phyloP scores from a whole-genome alignment of 169 alveolate genomes.

The Theileria annulata region DNA sequence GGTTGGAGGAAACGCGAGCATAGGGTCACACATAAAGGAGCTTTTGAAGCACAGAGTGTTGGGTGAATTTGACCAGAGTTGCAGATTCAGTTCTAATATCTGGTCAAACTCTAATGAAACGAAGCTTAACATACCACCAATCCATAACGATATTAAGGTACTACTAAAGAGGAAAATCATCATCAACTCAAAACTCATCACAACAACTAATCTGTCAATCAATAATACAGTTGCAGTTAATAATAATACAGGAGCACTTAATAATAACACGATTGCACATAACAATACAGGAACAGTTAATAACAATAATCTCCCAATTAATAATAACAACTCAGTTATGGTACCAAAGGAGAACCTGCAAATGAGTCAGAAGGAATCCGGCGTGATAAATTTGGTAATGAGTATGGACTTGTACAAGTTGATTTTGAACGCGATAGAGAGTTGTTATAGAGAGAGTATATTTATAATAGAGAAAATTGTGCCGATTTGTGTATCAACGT shows the following conservation, averaged over 20 bases:
- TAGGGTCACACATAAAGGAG: not conserved
- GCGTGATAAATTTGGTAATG: not conserved
- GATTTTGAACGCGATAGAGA: conserved; percentile 53
- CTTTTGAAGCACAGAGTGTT: conserved; percentile 25
- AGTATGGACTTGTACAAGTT: conserved; percentile 15
- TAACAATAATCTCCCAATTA: conserved; percentile 26
- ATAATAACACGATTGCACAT: not conserved
- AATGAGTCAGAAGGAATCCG: not conserved
- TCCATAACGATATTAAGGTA: conserved; percentile 44
- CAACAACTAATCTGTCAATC: conserved; percentile 12
- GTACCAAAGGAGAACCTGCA: not conserved
- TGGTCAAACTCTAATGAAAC: conserved; percentile 35
- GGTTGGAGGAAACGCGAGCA: not conserved
- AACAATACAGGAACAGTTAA: not conserved
- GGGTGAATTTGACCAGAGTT: conserved; percentile 54
- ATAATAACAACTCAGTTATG: conserved; percentile 9
- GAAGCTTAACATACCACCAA: conserved; percentile 53
- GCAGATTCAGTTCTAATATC: conserved; percentile 41
- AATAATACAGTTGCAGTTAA: not conserved
- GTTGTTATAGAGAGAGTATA: conserved; percentile 53
- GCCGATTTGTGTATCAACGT: conserved; percentile 42
- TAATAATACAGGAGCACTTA: not conserved
- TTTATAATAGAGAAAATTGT: conserved; percentile 50
- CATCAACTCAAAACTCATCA: conserved; percentile 44
- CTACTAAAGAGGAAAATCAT: conserved; percentile 53